These are phyloP conservation scores for Venturia effusa DNA, from an alignment of 2,329 filamentous ascomycete species.

Conservation along the genomic window DNA sequence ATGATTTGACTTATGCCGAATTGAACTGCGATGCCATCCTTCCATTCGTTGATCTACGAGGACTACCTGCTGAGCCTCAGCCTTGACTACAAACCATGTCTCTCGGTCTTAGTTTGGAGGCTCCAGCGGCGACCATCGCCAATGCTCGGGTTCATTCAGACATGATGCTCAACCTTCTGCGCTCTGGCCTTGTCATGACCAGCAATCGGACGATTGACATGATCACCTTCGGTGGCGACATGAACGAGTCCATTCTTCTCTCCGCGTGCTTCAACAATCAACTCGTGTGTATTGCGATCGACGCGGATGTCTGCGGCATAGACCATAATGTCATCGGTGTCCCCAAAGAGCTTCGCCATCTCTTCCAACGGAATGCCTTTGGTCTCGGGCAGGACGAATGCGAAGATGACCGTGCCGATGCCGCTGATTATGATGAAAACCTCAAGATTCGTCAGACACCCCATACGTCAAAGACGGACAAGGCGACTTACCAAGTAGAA, in stretches of 20 bases:
- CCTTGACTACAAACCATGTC: no score
- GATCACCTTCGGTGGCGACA: conserved; percentile 14
- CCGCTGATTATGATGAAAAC: conserved; percentile 18
- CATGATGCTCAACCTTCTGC: background rate
- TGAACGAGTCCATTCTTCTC: conserved; percentile 14
- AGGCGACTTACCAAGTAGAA: conserved; percentile 19
- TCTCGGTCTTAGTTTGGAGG: no score
- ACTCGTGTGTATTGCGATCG: conserved; percentile 18
- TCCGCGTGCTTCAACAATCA: conserved; percentile 13
- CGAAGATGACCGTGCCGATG: conserved; percentile 15
- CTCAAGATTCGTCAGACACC: background rate
- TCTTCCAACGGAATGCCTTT: conserved; percentile 24
- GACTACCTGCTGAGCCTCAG: no score
- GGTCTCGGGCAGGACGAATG: conserved; percentile 21
- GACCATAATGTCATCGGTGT: conserved; percentile 17
- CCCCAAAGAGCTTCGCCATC: conserved; percentile 21
- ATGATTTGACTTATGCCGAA: no score
- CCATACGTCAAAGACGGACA: background rate
- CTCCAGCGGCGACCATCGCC: background rate
- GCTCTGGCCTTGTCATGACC: background rate
- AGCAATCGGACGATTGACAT: background rate
- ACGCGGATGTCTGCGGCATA: conserved; percentile 16
- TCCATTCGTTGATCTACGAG: no score
- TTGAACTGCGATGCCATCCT: no score
- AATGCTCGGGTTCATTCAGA: background rate